Evolutionary conservation across 1,139 yeast genomes (phyloP).

Genomic region (Magnusiomyces paraingens): DNA sequence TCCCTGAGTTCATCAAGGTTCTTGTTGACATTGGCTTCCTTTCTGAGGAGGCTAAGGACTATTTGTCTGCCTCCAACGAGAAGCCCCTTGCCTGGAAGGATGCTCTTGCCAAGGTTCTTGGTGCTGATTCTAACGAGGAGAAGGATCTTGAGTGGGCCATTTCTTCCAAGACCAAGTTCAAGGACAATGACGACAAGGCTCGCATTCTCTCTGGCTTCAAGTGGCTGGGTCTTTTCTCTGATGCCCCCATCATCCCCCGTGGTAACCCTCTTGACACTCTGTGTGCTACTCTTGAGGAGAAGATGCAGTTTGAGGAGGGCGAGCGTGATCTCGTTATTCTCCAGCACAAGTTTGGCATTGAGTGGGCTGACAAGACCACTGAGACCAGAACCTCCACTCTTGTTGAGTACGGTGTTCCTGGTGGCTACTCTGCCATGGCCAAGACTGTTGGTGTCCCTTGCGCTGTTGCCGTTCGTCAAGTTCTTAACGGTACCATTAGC

Average conservation of each 20-base stretch:
- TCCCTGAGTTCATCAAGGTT: constrained; percentile 96
- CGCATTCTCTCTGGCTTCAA: constrained; percentile 82
- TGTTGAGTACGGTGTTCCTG: constrained; percentile 88
- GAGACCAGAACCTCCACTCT: constrained; percentile 94
- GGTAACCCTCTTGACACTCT: constrained; percentile 93
- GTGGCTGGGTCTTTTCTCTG: constrained; percentile 92
- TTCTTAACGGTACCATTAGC: constrained; percentile 73
- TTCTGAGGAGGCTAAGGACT: constrained; percentile 61
- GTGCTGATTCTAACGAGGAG: constrained; percentile 63
- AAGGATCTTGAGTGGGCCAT: constrained; percentile 70
- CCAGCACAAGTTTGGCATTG: constrained; percentile 97
- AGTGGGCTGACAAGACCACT: constrained; percentile 86
- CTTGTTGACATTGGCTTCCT: constrained; percentile 91
- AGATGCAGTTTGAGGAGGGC: constrained; percentile 93
- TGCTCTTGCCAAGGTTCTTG: constrained; percentile 70
- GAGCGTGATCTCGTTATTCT: constrained; percentile 93
- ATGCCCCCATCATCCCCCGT: constrained; percentile 69
- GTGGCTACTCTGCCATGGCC: constrained; percentile 98
- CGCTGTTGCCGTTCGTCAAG: constrained; percentile 88
- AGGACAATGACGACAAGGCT: constrained; percentile 72
- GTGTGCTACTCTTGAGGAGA: constrained; percentile 91
- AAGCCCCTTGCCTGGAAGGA: constrained; percentile 76
- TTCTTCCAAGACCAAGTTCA: constrained; percentile 71
- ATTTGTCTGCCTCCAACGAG: constrained; percentile 37
- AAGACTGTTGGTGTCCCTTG: constrained; percentile 97